phyloP scores from a whole-genome alignment of 164 flowering plant genomes.

The Magnolia officinalis region DNA sequence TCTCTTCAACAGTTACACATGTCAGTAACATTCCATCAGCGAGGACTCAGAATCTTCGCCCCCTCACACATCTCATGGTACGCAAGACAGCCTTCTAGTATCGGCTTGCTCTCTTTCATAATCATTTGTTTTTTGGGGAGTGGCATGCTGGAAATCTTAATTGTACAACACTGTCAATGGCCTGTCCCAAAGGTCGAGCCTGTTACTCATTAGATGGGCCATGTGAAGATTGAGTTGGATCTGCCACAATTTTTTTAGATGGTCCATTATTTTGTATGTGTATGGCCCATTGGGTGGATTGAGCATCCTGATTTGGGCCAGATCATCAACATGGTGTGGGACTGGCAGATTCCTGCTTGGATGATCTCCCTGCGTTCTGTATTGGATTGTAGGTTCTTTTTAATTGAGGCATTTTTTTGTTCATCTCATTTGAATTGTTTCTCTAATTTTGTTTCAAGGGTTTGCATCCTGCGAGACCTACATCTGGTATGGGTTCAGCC shows the following conservation, averaged over 20 bases:
- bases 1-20: constrained; percentile 14
- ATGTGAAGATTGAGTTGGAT: too few relatives aligned
- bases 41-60: constrained; percentile 47
- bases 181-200: not conserved
- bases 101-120: not conserved
- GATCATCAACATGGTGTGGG: not conserved
- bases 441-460: constrained; percentile 11
- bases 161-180: not conserved
- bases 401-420: not conserved
- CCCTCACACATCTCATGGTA: constrained; percentile 53
- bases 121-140: not conserved
- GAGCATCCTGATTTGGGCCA: not conserved
- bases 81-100: not conserved
- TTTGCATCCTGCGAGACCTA: constrained; percentile 25
- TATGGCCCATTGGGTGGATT: not conserved
- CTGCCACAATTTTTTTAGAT: not conserved
- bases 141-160: not conserved
- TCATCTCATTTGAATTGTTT: not conserved
- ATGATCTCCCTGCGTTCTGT: not conserved
- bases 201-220: not conserved
- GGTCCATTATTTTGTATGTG: not conserved
- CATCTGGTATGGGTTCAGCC: constrained; percentile 21
- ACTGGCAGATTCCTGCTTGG: not conserved
- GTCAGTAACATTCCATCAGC: constrained; percentile 20
- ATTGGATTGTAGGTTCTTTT: not conserved